Base-by-base conservation (phyloP, 768 basidiomycete species). In the Phylloporus sp. region DNA sequence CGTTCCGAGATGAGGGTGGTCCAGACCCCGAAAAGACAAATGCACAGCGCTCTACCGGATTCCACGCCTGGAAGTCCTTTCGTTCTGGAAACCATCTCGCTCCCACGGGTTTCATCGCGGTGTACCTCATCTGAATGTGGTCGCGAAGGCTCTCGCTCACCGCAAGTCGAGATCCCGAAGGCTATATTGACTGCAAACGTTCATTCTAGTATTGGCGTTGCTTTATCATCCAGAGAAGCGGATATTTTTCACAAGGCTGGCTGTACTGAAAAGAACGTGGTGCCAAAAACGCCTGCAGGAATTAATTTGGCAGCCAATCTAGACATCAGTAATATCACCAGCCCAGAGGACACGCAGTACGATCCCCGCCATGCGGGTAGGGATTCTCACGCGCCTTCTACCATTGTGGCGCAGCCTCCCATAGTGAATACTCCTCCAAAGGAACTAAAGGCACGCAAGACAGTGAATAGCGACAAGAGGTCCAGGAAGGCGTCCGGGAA, bases 401-500 rank as follows among this genome's bases (percentile, higher is more conserved):
- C 24, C n/a, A n/a, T n/a, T 10, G 31, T 34, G 13, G 44, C 10
- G 11, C 37, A 41, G 28, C 26, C 43, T 23, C 44, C 47, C 1
- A 31, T 44, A 9, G 49, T 43, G 32, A 35, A 24, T n/a, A 10
- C 29, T 4, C 15, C 17, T 5, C 15, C 40, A 2, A 47, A 42
- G 32, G 49, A 37, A 27, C 22, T 41, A 22, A 49, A 52, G 39
- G 14, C 37, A 51, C 60, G 50, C 15, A 61, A 56, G 46, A 54
- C 58, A 9, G 63, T 57, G 31, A 48, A 42, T 21, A 65, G 63
- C 43, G 50, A 37, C 6, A 59, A 56, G 36, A 44, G 23, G 24
- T 15, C 20, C 4, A 50, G 43, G 44, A 45, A 36, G 14, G 38
- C 27, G 5, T 22, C 52, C 3, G 32, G 41, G 6, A 46, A 36